phyloP scores from a whole-genome alignment of 2,329 filamentous ascomycete genomes.

The Alternaria sp. region DNA sequence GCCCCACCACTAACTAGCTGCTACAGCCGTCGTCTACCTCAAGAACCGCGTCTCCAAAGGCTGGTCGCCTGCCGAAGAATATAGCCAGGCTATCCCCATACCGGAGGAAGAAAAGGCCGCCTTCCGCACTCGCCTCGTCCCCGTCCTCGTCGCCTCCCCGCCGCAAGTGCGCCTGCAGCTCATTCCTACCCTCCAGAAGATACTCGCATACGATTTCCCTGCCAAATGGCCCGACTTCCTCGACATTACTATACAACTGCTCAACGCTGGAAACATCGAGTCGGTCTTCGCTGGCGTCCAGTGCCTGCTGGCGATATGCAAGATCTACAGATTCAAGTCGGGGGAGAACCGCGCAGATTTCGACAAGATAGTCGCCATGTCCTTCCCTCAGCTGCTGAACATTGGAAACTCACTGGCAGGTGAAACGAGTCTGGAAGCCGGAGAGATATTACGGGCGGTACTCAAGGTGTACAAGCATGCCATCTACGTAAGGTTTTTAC shows the following conservation, averaged over 20 bases:
- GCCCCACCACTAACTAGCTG: constrained; percentile 34
- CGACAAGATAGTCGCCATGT: constrained; percentile 89
- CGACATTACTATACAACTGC: constrained; percentile 86
- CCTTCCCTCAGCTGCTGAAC: constrained; percentile 84
- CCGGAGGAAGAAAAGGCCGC: constrained; percentile 87
- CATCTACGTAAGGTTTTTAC: constrained; percentile 75
- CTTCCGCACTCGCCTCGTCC: constrained; percentile 87
- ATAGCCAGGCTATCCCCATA: constrained; percentile 75
- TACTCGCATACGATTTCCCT: constrained; percentile 95
- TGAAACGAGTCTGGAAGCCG: constrained; percentile 91
- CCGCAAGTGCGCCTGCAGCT: constrained; percentile 89
- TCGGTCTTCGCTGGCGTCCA: constrained; percentile 94
- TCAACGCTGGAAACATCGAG: constrained; percentile 83
- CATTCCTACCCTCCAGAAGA: constrained; percentile 92
- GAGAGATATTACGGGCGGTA: constrained; percentile 94
- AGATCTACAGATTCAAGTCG: constrained; percentile 92
- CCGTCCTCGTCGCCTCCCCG: constrained; percentile 81
- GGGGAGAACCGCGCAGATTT: constrained; percentile 85
- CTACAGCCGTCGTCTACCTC: constrained; percentile 89
- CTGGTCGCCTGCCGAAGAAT: constrained; percentile 82
- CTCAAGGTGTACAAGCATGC: constrained; percentile 98
- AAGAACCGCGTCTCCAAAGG: constrained; percentile 96
- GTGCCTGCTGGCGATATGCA: constrained; percentile 92
- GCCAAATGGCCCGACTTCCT: constrained; percentile 93
- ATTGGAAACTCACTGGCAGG: constrained; percentile 90